A percentile compares a stretch with the other conserved stretches of the same genome.
phyloP scores from a whole-genome alignment of 805 yeast genomes.

The Cyberlindnera lachancei region DNA sequence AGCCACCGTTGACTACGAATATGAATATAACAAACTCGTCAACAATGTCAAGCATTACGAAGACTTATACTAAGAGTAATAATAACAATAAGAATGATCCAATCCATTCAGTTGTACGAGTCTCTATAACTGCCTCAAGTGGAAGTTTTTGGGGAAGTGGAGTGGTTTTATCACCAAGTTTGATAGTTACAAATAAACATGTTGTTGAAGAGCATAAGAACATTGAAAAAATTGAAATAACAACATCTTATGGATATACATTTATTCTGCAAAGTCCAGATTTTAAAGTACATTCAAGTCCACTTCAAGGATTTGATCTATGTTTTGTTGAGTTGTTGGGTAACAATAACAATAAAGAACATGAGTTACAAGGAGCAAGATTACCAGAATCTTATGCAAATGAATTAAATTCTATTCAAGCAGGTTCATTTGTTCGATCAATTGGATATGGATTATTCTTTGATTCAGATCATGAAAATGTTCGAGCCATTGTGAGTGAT shows the following conservation, averaged over 20 bases:
- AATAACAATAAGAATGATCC: slow-evolving; percentile 5
- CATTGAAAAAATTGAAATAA: slow-evolving; percentile 8
- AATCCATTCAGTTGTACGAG: slow-evolving; percentile 16
- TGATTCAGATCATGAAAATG: slow-evolving; percentile 1
- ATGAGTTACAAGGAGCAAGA: slow-evolving; percentile 9
- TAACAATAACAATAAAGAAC: slow-evolving; percentile 3
- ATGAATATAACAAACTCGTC: not conserved
- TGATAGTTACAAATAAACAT: slow-evolving; percentile 21
- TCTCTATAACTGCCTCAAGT: slow-evolving; percentile 12
- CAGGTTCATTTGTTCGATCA: slow-evolving; percentile 16
- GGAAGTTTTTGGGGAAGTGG: slow-evolving; percentile 26
- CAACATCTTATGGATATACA: slow-evolving; percentile 5
- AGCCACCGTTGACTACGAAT: not conserved
- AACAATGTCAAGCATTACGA: not conserved
- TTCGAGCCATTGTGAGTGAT: slow-evolving; percentile 17
- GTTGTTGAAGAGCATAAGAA: slow-evolving; percentile 15
- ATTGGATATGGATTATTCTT: slow-evolving; percentile 22
- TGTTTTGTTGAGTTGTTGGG: slow-evolving; percentile 18
- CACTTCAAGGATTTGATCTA: slow-evolving; percentile 21
- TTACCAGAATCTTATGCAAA: slow-evolving; percentile 2
- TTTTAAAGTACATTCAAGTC: slow-evolving; percentile 9
- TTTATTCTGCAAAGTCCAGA: slow-evolving; percentile 5
- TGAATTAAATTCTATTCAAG: slow-evolving; percentile 4
- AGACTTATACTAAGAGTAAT: not conserved
- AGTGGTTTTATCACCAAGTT: slow-evolving; percentile 10